Base-by-base conservation (phyloP, 345 rosid species). In the Draba incana region DNA sequence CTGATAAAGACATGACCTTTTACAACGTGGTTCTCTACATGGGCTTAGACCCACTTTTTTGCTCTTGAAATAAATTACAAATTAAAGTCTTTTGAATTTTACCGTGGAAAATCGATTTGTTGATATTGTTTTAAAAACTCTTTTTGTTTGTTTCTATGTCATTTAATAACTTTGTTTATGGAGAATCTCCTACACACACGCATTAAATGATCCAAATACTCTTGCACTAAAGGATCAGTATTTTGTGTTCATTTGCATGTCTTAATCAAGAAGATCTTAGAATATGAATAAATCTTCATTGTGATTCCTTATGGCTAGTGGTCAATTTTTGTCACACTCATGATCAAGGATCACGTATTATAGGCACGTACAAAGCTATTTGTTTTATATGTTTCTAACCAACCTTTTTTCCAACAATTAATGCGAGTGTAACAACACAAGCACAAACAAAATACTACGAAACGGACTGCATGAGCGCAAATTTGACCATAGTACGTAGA, bases 1-100 rank as follows among this genome's bases (percentile, higher is more conserved):
- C 78, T 75, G 75, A 69, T 5, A 69, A 75, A 69, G 71, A 75
- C 79, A 12, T 58, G 69, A 57, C 70, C 70, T 69, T 74, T 75
- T 63, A 49, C 61, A 75, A 69, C 78, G 72, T 66, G 72, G 55
- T 59, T 72, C 50, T 8, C 49, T 50, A 31, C 54, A 56, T 75
- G 78, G 78, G 78, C 74, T 69, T 56, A 56, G 61, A 68, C 70
- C 65, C 70, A 62, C 70, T 5, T 46, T 61, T 66, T 28, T 24
- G 20, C 48, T 20, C 3, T 50, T 64, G 39, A 70, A 25, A 11
- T 2, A 15, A 35, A 35, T 57, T 56, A 56, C 65, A 57, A 61
- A 47, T 38, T 57, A 28, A 39, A 35, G 23, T 47, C 38, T 33
- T 50, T 12, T 44, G 1, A 62, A 25, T 27, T 63, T 38, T 39